Conservation (phyloP, 768 basidiomycete species). For the Xerocomellus dryophilus region DNA sequence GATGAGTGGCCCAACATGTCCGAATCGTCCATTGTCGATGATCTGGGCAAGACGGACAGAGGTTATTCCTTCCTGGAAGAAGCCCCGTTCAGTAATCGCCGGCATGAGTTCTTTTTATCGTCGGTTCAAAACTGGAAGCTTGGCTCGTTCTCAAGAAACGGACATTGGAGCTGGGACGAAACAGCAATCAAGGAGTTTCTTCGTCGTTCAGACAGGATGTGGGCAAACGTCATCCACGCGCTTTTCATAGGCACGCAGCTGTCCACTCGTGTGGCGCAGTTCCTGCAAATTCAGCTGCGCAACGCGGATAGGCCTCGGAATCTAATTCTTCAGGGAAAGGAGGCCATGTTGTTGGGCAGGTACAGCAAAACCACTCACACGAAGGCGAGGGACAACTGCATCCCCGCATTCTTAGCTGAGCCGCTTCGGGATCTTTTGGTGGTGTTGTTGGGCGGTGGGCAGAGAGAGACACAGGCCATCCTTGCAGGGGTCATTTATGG, state of each 20-base stretch:
- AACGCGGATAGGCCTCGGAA: neutral
- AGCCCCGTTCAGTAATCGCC: neutral
- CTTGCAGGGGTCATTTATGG: neutral
- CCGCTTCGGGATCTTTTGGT: neutral
- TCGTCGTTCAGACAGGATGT: neutral
- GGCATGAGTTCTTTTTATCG: neutral
- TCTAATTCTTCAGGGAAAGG: neutral
- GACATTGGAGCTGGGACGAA: neutral
- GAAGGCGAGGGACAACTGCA: neutral
- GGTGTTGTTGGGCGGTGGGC: neutral
- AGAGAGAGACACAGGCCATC: neutral
- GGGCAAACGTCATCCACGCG: neutral
- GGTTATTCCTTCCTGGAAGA: constrained; percentile 5
- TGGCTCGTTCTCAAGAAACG: neutral
- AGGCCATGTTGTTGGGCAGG: neutral
- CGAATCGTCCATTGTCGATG: accelerated
- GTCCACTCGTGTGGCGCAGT: neutral
- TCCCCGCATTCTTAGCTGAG: neutral
- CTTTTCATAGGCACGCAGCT: neutral
- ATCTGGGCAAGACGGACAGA: neutral
- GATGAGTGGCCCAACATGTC: neutral
- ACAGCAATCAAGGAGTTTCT: neutral
- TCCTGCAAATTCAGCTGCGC: neutral
- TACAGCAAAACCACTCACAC: neutral
- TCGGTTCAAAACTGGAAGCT: neutral